These are phyloP conservation scores for Truncatella angustata DNA, from an alignment of 2,329 filamentous ascomycete species.

Conservation along the genomic window DNA sequence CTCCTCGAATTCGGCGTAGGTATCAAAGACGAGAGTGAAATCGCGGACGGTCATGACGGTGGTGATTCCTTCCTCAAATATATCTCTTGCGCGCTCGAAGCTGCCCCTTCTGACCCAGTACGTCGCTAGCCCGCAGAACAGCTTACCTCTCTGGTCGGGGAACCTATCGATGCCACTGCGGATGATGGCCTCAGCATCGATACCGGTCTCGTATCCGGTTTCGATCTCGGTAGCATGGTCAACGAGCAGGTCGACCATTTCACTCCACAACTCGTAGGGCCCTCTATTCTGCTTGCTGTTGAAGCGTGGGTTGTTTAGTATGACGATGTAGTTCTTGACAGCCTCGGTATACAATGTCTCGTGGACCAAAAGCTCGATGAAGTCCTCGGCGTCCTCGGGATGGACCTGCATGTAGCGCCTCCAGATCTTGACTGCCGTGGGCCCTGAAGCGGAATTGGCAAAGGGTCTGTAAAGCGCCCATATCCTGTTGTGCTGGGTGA, in stretches of 20 bases:
- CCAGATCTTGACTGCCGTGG: constrained; percentile 92
- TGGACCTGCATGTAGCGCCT: constrained; percentile 95
- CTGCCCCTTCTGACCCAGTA: constrained; percentile 94
- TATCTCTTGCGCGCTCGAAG: constrained; percentile 88
- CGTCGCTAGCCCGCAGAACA: constrained; percentile 92
- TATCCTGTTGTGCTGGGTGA: constrained; percentile 93
- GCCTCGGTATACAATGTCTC: constrained; percentile 87
- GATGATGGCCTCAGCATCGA: constrained; percentile 90
- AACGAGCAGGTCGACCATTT: constrained; percentile 94
- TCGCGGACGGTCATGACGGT: constrained; percentile 99
- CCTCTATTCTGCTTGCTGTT: constrained; percentile 92
- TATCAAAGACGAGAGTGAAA: constrained; percentile 94
- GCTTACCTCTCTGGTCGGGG: constrained; percentile 87
- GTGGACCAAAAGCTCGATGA: constrained; percentile 82
- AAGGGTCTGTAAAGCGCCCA: constrained; percentile 92
- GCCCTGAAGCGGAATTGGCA: constrained; percentile 83
- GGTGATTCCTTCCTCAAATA: constrained; percentile 94
- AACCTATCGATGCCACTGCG: constrained; percentile 89
- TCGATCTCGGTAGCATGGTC: constrained; percentile 85
- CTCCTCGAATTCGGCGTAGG: constrained; percentile 96
- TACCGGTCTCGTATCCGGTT: constrained; percentile 74
- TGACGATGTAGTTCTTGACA: constrained; percentile 84
- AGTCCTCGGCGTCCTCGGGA: constrained; percentile 92
- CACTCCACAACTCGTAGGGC: constrained; percentile 94
- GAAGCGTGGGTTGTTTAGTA: constrained; percentile 88